Evolutionary conservation across 352 stramenopile species (phyloP), one percentile per base, ranked within the genome.

Genomic region (Globisporangium takayamanum): DNA sequence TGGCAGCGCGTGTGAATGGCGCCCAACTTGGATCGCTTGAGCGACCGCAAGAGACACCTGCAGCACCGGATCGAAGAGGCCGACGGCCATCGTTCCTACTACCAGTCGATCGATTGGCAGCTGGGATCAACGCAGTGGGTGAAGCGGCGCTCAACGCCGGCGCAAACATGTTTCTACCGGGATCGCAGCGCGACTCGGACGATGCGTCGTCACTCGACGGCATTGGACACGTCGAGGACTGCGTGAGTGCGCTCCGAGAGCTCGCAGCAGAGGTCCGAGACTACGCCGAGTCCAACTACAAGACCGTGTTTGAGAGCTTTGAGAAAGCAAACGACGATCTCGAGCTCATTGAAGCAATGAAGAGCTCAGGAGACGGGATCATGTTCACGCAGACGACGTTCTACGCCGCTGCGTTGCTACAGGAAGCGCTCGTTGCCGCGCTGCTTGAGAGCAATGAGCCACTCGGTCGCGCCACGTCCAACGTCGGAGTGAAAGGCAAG

Each of bases 281-380:
- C 30, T 55, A 55, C 11, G 28, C 50, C 11, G n/a, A 12, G 30
- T 22, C 50, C 16, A 57, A 62, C 14, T 73, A 68, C 47, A 47
- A 53, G 7, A 50, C 33, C 1, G 45, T 73, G 0, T 73, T 68
- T 37, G 53, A 59, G 14, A 63, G 20, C 2, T 70, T 73, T 28
- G 64, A 70, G 42, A 47, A 18, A 3, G 48, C 28, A 0, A 70
- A 73, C 59, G 55, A 67, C 42, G 54, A 68, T 18, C 44, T 63
- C 8, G 63, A 70, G 42, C 63, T 73, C 11, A 66, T 63, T n/a
- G 62, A 55, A 15, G 67, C 58, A 14, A 68, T 73, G 51, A 37
- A 70, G 36, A 67, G 50, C 48, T 64, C 63, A 0, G 56, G 53
- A 2, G 49, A 73, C 25, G 63, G 59, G 12, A 51, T 64, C 20